Percentiles rank a stretch among this genome's conserved stretches.
Conservation (phyloP, 2,329 filamentous ascomycete genomes). For the Ophiosphaerella narmari region DNA sequence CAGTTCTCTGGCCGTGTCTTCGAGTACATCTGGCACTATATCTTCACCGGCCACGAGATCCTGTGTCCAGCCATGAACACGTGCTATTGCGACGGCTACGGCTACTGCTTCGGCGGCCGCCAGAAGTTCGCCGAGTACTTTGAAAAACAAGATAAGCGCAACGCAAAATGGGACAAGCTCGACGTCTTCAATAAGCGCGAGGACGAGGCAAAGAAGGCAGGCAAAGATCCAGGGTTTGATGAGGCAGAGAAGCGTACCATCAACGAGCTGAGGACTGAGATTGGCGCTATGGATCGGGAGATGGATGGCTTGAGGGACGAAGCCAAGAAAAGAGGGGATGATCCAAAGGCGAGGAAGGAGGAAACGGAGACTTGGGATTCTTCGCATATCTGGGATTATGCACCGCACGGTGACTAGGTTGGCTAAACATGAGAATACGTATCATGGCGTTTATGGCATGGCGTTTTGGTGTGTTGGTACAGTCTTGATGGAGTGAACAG, state of each 20-base stretch:
- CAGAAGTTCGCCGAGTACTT: constrained; percentile 57
- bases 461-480: constrained; percentile 10
- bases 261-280: constrained; percentile 21
- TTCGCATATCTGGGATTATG: constrained; percentile 44
- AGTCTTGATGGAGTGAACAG: too few relatives aligned
- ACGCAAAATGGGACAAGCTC: constrained; percentile 49
- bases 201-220: constrained; percentile 38
- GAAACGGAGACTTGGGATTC: constrained; percentile 43
- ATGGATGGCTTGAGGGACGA: constrained; percentile 35
- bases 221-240: constrained; percentile 24
- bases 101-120: constrained; percentile 62
- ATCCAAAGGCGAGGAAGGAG: constrained; percentile 33
- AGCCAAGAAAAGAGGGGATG: constrained; percentile 42
- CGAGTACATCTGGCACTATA: constrained; percentile 49
- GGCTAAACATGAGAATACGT: neutral
- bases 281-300: constrained; percentile 32
- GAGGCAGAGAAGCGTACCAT: constrained; percentile 27
- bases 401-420: constrained; percentile 25
- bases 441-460: constrained; percentile 14
- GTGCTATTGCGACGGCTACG: constrained; percentile 68
- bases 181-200: constrained; percentile 45
- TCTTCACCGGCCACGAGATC: constrained; percentile 46
- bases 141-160: constrained; percentile 50
- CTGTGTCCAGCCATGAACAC: constrained; percentile 47
- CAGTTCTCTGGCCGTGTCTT: constrained; percentile 46